Base-by-base conservation (phyloP, 192 early-diverging fungal genomes). In the Dispira parvispora region DNA sequence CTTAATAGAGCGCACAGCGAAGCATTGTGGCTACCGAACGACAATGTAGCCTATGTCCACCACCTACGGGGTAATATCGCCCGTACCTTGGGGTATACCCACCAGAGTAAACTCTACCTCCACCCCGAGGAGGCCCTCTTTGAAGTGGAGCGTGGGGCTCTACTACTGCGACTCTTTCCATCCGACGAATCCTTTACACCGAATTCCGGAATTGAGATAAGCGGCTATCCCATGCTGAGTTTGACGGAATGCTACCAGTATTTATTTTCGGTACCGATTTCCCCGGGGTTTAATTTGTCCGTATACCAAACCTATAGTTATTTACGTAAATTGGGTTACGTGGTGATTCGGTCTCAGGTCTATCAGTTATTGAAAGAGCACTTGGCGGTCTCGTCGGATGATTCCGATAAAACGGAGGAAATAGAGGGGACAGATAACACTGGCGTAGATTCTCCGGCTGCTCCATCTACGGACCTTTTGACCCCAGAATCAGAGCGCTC, bases 51-150 rank as follows among this genome's bases (percentile, higher is more conserved):
- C 38, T 21, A 43, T 2, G 57, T 60, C 14, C 27, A 14, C 27
- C 0, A 10, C 3, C 14, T 43, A 16, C 26, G 38, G 2, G 57
- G 57, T 18, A 27, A 60, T 21, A 28, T 60, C 4, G n/a, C 38
- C 32, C 18, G 32, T 12, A 60, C 57, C 32, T 18, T 43, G 42
- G 57, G 57, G 32, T 60, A 43, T 14, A 60, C 57, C 27, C 43
- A 43, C 32, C 25, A 27, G 14, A 43, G 57, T 18, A 28, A 60
- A 18, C 18, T 60, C 11, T 60, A 43, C 32, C 57, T 60, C 38
- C 18, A 14, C 26, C 57, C 57, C 12, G 57, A 60, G 38, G 57
- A 60, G 21, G 57, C 57, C 32, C 57, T 60, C 9, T 60, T 60
- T 43, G 57, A 60, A 42, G 57, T 43, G 32, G 57, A 60, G 16